phyloP scores from a whole-genome alignment of 768 basidiomycete genomes.

The Leccinellum luteum region DNA sequence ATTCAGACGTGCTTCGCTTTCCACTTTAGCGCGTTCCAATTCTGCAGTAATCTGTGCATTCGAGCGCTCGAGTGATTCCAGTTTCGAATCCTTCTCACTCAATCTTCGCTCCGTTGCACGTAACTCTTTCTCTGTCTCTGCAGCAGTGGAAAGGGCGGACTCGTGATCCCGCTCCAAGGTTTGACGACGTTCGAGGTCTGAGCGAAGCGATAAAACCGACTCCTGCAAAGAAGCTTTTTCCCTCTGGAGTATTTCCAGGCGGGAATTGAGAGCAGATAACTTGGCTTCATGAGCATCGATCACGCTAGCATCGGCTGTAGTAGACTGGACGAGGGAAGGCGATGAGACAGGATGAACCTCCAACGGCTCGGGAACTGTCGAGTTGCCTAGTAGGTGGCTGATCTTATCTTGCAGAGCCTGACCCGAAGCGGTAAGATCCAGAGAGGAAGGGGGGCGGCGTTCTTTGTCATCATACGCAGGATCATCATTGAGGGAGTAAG shows the following conservation, averaged over 20 bases:
- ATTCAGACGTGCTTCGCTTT: slow-evolving; percentile 40
- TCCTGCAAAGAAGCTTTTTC: slow-evolving; percentile 63
- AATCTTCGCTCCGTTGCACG: slow-evolving; percentile 41
- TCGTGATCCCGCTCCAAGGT: slow-evolving; percentile 45
- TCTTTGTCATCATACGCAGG: slow-evolving; percentile 11
- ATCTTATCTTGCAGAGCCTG: slow-evolving; percentile 50
- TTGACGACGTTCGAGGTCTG: slow-evolving; percentile 24
- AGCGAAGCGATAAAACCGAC: slow-evolving; percentile 24
- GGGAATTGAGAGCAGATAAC: slow-evolving; percentile 25
- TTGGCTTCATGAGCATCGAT: slow-evolving; percentile 14
- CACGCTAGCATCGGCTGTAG: slow-evolving; percentile 32
- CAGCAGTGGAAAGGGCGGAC: slow-evolving; percentile 36
- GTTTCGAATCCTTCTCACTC: slow-evolving; percentile 42
- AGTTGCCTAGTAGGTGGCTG: slow-evolving; percentile 38
- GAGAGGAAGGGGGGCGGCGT: slow-evolving; percentile 22
- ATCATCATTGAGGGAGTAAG: slow-evolving; percentile 39
- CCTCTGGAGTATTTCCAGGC: slow-evolving; percentile 62
- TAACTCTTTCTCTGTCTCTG: slow-evolving; percentile 43
- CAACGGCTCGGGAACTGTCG: slow-evolving; percentile 14
- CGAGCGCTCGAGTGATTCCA: slow-evolving; percentile 47
- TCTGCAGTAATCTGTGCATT: slow-evolving; percentile 37
- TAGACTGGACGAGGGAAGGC: slow-evolving; percentile 39
- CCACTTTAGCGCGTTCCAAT: slow-evolving; percentile 46
- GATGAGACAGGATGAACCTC: slow-evolving; percentile 17
- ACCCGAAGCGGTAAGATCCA: slow-evolving; percentile 39